These are phyloP conservation scores for Ochromonas danica DNA, from an alignment of 108 stramenopile genomes.

Conservation along the genomic window DNA sequence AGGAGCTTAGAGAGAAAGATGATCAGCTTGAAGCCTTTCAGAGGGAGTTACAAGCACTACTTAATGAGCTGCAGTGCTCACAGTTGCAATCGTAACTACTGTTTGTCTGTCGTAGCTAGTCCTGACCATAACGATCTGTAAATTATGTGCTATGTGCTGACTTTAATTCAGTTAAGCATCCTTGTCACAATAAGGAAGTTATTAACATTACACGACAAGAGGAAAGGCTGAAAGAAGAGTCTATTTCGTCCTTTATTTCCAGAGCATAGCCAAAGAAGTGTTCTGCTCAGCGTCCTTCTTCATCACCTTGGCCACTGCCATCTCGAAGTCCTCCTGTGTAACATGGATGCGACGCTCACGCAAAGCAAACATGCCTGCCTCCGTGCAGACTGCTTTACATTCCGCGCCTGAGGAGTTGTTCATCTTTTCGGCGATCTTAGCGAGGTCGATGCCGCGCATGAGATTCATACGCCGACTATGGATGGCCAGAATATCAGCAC, in stretches of 20 bases:
- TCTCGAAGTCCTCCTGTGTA: conserved; percentile 99
- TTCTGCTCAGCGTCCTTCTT: conserved; percentile 97
- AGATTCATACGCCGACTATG: conserved; percentile 96
- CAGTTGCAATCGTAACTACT: no score
- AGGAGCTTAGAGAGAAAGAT: not conserved
- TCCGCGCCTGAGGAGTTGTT: conserved; percentile 91
- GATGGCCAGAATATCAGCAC: conserved; percentile 87
- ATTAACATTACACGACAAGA: no score
- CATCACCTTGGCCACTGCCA: conserved; percentile 99
- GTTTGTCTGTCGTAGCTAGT: no score
- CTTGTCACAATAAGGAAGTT: no score
- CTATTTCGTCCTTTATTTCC: conserved; percentile 73
- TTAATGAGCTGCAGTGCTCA: not conserved
- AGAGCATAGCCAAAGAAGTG: conserved; percentile 89
- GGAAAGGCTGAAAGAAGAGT: no score
- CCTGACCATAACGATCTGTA: no score
- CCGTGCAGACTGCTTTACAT: conserved; percentile 99
- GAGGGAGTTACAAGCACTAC: not conserved
- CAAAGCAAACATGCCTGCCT: conserved; percentile 99
- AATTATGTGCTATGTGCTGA: no score
- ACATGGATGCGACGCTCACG: conserved; percentile 97
- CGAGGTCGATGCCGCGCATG: conserved; percentile 88
- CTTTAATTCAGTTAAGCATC: no score
- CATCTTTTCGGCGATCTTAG: conserved; percentile 89
- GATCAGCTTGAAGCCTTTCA: not conserved